Conservation (phyloP, 2,329 filamentous ascomycete species). For the Pseudopyrenochaeta lycopersici region DNA sequence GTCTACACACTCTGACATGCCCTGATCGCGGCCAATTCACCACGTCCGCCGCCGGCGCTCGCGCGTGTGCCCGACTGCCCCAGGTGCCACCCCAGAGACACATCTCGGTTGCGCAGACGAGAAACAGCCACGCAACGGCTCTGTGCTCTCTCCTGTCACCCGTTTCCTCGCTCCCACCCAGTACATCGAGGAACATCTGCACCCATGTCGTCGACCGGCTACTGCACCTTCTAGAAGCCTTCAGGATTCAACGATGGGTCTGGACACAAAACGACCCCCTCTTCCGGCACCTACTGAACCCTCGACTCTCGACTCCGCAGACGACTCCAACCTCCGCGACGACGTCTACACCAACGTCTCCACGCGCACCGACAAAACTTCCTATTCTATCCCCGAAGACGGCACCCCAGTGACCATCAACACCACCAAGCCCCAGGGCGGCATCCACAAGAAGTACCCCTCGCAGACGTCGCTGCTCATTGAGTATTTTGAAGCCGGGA, state of each 20-base stretch:
- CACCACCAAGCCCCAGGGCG: slow-evolving; percentile 72
- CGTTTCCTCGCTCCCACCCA: slow-evolving; percentile 3
- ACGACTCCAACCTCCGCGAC: slow-evolving; percentile 54
- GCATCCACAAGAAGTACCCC: slow-evolving; percentile 61
- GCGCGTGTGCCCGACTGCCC: slow-evolving; percentile 10
- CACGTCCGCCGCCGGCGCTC: slow-evolving; percentile 13
- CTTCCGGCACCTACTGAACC: slow-evolving; percentile 83
- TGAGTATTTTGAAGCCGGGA: slow-evolving; percentile 91
- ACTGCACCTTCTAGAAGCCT: slow-evolving; percentile 40
- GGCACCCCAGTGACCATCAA: slow-evolving; percentile 91
- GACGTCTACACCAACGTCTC: slow-evolving; percentile 74
- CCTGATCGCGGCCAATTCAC: slow-evolving; percentile 1
- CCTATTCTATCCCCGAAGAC: slow-evolving; percentile 84
- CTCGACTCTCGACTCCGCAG: slow-evolving; percentile 69
- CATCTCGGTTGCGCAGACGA: slow-evolving; percentile 30
- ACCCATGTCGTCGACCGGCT: slow-evolving; percentile 42
- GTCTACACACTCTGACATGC: background rate
- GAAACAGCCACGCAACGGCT: slow-evolving; percentile 32
- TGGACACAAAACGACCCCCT: slow-evolving; percentile 63
- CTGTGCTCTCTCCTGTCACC: slow-evolving; percentile 13
- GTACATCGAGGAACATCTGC: slow-evolving; percentile 22
- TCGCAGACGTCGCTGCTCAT: slow-evolving; percentile 93
- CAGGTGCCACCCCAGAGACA: slow-evolving; percentile 17
- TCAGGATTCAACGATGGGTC: slow-evolving; percentile 52
- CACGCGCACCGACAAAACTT: slow-evolving; percentile 72